Evolutionary conservation across 768 basidiomycete species (phyloP).

Genomic region (Xerocomellus intermedius): DNA sequence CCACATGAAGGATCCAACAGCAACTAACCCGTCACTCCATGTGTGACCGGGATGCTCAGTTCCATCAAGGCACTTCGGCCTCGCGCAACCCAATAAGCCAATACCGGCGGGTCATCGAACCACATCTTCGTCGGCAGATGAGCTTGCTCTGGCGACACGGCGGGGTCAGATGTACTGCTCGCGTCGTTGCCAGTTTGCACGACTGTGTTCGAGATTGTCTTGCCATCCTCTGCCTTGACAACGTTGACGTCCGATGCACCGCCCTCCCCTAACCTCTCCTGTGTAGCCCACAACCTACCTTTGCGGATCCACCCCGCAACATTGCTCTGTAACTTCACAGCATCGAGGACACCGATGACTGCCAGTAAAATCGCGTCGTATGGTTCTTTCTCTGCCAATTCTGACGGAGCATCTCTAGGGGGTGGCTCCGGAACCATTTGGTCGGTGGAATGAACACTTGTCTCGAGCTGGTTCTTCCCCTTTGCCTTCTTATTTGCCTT

Average conservation of each 20-base stretch:
- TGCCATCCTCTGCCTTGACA: not conserved
- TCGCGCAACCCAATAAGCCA: conserved; percentile 50
- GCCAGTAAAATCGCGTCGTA: conserved; percentile 58
- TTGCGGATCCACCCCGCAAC: conserved; percentile 65
- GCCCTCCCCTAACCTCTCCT: conserved; percentile 3
- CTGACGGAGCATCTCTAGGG: not conserved
- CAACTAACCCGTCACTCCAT: conserved; percentile 40
- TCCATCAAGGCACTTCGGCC: conserved; percentile 50
- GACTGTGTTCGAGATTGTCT: not conserved
- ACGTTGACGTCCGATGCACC: not conserved
- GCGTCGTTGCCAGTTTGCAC: conserved; percentile 16
- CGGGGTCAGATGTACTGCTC: conserved; percentile 9
- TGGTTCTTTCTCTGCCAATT: conserved; percentile 15
- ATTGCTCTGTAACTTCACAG: conserved; percentile 55
- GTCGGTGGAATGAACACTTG: not conserved
- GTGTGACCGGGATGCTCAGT: conserved; percentile 45
- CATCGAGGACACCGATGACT: conserved; percentile 64
- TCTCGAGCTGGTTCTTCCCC: not conserved
- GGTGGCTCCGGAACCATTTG: not conserved
- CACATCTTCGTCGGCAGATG: conserved; percentile 36
- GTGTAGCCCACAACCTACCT: conserved; percentile 45
- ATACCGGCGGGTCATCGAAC: conserved; percentile 47
- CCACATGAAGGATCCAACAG: not conserved
- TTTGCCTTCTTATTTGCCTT: conserved; percentile 8
- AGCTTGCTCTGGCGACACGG: conserved; percentile 2